Percentiles rank a stretch among this genome's conserved stretches.
These are phyloP conservation scores for Trichodelitschia bisporula DNA, from an alignment of 495 filamentous ascomycete genomes.

Conservation along the genomic window DNA sequence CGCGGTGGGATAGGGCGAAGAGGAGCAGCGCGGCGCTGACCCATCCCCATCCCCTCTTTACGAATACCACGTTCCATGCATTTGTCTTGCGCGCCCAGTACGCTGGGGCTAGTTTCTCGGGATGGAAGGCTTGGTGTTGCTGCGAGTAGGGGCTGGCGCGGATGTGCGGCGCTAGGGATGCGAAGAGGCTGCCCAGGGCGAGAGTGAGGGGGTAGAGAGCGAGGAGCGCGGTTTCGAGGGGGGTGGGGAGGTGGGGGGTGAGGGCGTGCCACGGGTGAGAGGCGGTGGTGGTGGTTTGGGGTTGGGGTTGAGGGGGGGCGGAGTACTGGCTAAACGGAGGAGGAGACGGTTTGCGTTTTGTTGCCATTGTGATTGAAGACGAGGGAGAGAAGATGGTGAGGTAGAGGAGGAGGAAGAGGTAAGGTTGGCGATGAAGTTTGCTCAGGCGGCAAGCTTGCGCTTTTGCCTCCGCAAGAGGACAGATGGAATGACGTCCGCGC, in stretches of 20 bases:
- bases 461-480: no score
- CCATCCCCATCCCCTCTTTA: constrained; percentile 92
- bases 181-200: constrained; percentile 56
- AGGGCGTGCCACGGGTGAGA: constrained; percentile 1
- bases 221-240: constrained; percentile 34
- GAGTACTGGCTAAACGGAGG: no score
- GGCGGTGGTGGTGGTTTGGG: background rate
- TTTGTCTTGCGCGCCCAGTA: constrained; percentile 90
- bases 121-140: constrained; percentile 26
- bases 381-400: no score
- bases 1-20: constrained; percentile 36
- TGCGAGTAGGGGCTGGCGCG: constrained; percentile 31
- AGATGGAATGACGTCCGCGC: no score
- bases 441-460: no score
- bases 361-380: no score
- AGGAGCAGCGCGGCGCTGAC: constrained; percentile 40
- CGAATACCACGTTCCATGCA: constrained; percentile 71
- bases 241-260: constrained; percentile 36
- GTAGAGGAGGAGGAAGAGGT: no score
- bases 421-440: no score
- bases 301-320: background rate
- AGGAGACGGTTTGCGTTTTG: no score
- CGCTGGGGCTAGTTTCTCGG: constrained; percentile 33
- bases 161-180: constrained; percentile 44
- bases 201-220: constrained; percentile 53